Conservation (phyloP, 116 monocot species). For the Trichopus zeylanicus region DNA sequence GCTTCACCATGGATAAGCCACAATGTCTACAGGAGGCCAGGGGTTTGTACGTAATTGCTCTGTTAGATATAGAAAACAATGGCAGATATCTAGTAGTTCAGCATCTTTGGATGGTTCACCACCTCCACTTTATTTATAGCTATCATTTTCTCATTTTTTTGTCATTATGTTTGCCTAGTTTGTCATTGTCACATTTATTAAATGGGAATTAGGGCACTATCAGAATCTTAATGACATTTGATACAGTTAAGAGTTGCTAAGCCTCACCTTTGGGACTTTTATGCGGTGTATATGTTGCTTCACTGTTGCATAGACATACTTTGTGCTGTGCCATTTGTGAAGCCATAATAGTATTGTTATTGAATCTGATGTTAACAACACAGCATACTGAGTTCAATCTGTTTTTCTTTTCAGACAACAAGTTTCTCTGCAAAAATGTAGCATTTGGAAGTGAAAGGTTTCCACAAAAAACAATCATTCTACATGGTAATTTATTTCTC, state of each 20-base stretch:
- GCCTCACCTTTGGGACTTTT: neutral
- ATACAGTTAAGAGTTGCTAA: neutral
- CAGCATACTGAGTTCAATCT: too few relatives aligned
- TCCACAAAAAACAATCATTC: too few relatives aligned
- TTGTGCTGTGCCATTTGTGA: too few relatives aligned
- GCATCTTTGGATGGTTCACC: neutral
- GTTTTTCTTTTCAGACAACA: too few relatives aligned
- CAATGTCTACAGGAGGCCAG: neutral
- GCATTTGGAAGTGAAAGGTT: too few relatives aligned
- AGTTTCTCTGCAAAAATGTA: too few relatives aligned
- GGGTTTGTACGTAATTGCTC: too few relatives aligned
- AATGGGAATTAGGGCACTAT: too few relatives aligned
- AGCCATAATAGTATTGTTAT: too few relatives aligned
- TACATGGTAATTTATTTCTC: too few relatives aligned
- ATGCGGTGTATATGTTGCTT: neutral
- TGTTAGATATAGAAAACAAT: neutral
- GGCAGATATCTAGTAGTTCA: neutral
- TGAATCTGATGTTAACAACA: too few relatives aligned
- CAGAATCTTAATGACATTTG: too few relatives aligned
- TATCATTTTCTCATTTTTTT: neutral
- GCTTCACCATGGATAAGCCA: constrained; percentile 18
- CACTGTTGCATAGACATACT: neutral
- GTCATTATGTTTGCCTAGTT: neutral
- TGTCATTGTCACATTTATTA: neutral
- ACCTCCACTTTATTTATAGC: neutral